phyloP scores from a whole-genome alignment of 306 rosid species.

The Sindora glabra region DNA sequence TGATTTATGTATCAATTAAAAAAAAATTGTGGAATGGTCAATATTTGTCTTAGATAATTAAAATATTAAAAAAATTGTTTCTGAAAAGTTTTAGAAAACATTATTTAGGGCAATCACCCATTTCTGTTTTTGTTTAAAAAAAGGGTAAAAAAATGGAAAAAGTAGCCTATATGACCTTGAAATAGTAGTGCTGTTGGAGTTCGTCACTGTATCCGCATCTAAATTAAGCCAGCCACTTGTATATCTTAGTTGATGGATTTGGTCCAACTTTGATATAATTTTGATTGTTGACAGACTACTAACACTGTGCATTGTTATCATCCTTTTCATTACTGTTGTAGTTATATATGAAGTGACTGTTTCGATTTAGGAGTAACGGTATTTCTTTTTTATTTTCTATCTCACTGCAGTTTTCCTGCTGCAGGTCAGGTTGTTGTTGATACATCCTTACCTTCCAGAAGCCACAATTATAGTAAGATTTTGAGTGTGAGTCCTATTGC shows the following conservation, averaged over 20 bases:
- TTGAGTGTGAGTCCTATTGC: constrained; percentile 75
- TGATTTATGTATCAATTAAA: no score
- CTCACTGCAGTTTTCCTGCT: constrained; percentile 23
- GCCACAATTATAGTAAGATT: constrained; percentile 45
- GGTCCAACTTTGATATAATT: neutral
- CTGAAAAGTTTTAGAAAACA: no score
- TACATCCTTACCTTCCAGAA: constrained; percentile 59
- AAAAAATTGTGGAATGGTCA: no score
- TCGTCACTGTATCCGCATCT: neutral
- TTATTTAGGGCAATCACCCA: no score
- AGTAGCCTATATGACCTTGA: no score
- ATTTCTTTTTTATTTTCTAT: constrained; percentile 1
- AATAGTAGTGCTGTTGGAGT: no score
- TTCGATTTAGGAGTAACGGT: neutral
- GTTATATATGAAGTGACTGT: neutral
- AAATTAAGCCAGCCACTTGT: neutral
- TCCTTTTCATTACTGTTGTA: neutral
- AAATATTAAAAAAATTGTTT: no score
- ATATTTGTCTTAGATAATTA: no score
- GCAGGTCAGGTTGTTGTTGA: constrained; percentile 77
- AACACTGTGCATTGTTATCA: neutral
- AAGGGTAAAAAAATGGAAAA: no score
- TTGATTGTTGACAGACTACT: no score
- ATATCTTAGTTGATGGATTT: constrained; percentile 5
- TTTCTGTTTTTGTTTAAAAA: no score